Evolutionary conservation across 345 rosid genomes (phyloP).

Genomic region (Populus deltoides): DNA sequence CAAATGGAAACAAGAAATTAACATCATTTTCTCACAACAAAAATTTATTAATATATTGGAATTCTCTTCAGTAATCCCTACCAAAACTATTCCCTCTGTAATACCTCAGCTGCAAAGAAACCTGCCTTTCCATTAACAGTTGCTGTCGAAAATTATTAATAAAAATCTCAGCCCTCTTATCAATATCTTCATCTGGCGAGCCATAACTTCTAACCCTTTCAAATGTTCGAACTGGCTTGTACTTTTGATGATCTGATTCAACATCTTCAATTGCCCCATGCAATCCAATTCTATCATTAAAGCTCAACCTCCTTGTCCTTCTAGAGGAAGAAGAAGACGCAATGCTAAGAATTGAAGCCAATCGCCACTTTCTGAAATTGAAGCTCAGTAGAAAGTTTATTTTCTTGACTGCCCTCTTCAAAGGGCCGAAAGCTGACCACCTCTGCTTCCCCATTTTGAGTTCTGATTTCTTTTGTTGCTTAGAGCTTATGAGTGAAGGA

Average conservation of each 20-base stretch:
- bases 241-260: neutral
- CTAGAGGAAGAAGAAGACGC: neutral
- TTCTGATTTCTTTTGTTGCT: neutral
- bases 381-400: conserved; percentile 12
- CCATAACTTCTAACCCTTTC: conserved; percentile 6
- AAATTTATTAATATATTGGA: neutral
- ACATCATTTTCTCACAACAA: neutral
- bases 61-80: neutral
- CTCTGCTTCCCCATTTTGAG: conserved; percentile 13
- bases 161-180: conserved; percentile 39
- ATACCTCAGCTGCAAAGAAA: conserved; percentile 39
- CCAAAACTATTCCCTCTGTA: conserved; percentile 19
- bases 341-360: conserved; percentile 4
- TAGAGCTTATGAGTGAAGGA: no score
- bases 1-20: neutral
- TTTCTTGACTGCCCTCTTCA: conserved; percentile 33
- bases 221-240: neutral
- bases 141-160: conserved; percentile 41
- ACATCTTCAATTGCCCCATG: conserved; percentile 15
- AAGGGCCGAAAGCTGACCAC: conserved; percentile 5
- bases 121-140: conserved; percentile 39
- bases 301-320: conserved; percentile 18
- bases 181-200: conserved; percentile 34
- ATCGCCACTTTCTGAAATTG: conserved; percentile 17
- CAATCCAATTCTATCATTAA: conserved; percentile 28